phyloP scores from a whole-genome alignment of 2,329 filamentous ascomycete species.

The Xylariaceae sp. region DNA sequence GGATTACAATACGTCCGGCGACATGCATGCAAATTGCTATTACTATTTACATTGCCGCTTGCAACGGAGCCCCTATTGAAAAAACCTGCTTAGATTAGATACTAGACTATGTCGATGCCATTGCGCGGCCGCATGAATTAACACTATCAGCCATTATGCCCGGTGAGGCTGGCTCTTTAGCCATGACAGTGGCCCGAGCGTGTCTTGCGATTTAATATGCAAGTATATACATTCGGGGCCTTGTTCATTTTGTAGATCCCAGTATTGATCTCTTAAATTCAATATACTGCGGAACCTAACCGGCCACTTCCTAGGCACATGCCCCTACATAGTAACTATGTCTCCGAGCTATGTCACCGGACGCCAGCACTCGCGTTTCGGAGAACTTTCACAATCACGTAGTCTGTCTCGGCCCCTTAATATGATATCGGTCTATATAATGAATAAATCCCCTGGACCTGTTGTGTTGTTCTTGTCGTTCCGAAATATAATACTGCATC shows the following conservation, averaged over 20 bases:
- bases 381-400: slow-evolving; percentile 2
- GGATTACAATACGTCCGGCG: too few relatives aligned
- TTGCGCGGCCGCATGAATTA: background rate
- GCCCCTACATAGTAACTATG: slow-evolving; percentile 2
- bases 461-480: background rate
- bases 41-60: too few relatives aligned
- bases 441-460: background rate
- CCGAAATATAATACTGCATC: background rate
- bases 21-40: too few relatives aligned
- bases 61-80: too few relatives aligned
- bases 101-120: background rate
- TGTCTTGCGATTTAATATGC: slow-evolving; percentile 9
- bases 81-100: background rate
- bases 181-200: slow-evolving; percentile 3
- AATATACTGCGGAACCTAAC: background rate
- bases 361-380: background rate
- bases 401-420: background rate
- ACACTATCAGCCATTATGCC: slow-evolving; percentile 20
- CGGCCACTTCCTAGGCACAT: slow-evolving; percentile 6
- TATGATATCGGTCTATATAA: background rate
- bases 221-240: slow-evolving; percentile 13
- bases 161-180: slow-evolving; percentile 17
- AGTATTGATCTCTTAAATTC: background rate
- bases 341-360: slow-evolving; percentile 31
- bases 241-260: background rate